Evolutionary conservation across 805 yeast species (phyloP).

Genomic region (Millerozyma acaciae): DNA sequence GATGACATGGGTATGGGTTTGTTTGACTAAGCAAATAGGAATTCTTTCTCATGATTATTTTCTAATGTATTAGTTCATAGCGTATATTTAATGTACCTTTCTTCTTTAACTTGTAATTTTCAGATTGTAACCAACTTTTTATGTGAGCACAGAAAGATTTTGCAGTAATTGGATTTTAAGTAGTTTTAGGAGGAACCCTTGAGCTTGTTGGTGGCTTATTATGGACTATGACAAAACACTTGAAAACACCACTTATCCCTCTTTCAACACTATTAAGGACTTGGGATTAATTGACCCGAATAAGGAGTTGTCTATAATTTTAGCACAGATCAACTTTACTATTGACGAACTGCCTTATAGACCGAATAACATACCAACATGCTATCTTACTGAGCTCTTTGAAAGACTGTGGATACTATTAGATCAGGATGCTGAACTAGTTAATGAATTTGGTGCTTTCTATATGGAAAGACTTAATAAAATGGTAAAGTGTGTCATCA

Average conservation of each 20-base stretch:
- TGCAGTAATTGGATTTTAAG: conserved; percentile 2
- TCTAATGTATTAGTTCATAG: too few species aligned
- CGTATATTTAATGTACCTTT: too few species aligned
- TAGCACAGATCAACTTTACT: conserved; percentile 13
- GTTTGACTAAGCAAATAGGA: conserved; percentile 90
- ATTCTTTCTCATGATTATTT: too few species aligned
- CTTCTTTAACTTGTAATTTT: too few species aligned
- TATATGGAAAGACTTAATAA: conserved; percentile 2
- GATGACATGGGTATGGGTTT: conserved; percentile 99
- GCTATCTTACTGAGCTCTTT: neutral
- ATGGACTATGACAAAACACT: conserved; percentile 1
- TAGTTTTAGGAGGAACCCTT: too few species aligned
- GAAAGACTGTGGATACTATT: neutral
- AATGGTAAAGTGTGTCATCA: conserved; percentile 4
- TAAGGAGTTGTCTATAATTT: conserved; percentile 13
- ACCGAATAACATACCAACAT: neutral
- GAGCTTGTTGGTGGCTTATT: neutral
- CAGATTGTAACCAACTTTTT: too few species aligned
- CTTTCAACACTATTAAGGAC: conserved; percentile 1
- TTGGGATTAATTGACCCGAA: conserved; percentile 5
- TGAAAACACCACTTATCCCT: conserved; percentile 2
- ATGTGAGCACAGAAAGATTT: conserved; percentile 2
- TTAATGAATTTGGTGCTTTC: conserved; percentile 1
- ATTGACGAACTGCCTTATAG: conserved; percentile 10
- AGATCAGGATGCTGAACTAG: neutral